phyloP scores from a whole-genome alignment of 2,329 filamentous ascomycete species.

The Amphichorda felina region DNA sequence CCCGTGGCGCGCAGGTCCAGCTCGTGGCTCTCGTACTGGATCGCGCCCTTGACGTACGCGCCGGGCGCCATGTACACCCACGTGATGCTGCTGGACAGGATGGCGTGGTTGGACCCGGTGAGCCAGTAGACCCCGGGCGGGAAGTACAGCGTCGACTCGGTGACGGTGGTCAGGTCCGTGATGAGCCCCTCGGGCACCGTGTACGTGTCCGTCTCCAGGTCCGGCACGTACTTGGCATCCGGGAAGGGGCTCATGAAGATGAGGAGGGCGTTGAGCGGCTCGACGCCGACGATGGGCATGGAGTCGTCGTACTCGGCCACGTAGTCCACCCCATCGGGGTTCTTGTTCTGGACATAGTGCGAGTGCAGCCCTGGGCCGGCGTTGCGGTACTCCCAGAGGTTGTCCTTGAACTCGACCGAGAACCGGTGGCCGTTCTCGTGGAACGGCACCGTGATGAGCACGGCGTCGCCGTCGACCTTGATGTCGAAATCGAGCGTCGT shows the following conservation, averaged over 20 bases:
- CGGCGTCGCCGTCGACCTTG: constrained; percentile 7
- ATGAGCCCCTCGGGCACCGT: constrained; percentile 5
- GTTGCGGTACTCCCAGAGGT: constrained; percentile 14
- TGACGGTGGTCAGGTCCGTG: constrained; percentile 6
- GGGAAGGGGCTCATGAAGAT: constrained; percentile 18
- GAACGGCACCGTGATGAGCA: constrained; percentile 15
- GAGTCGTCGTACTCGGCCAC: constrained; percentile 7
- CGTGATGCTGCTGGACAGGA: constrained; percentile 5
- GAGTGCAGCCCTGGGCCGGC: constrained; percentile 2
- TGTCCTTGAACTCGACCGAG: constrained; percentile 18
- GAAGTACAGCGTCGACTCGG: constrained; percentile 12
- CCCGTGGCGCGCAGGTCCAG: constrained; percentile 17
- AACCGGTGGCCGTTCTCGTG: constrained; percentile 12
- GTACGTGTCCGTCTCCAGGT: constrained; percentile 3
- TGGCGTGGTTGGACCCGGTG: constrained; percentile 10
- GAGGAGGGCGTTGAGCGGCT: constrained; percentile 16
- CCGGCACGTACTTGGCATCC: constrained; percentile 7
- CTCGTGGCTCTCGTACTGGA: constrained; percentile 14
- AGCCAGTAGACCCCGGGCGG: constrained; percentile 19
- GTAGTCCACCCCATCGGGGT: constrained; percentile 9
- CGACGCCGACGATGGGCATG: constrained; percentile 12
- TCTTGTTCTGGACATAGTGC: constrained; percentile 8
- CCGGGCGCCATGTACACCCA: constrained; percentile 18
- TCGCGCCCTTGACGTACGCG: constrained; percentile 23
- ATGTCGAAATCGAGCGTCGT: constrained; percentile 11